Percentiles rank a stretch among this genome's conserved stretches.
Conservation (phyloP, 495 filamentous ascomycete genomes). For the Extremus antarcticus region DNA sequence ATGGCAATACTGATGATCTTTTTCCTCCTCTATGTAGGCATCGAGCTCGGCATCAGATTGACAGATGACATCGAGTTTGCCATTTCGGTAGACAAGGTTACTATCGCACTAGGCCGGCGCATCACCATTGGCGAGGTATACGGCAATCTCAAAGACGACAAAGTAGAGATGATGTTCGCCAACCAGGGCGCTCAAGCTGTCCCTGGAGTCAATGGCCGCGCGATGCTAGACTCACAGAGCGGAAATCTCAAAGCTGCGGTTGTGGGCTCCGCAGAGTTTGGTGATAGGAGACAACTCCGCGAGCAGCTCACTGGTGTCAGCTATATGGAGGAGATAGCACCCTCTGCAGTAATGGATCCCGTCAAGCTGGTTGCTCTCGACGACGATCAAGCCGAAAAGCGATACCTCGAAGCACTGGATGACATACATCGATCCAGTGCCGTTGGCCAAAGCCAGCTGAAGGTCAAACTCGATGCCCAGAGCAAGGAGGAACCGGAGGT, state of each 20-base stretch:
- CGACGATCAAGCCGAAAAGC: slow-evolving; percentile 24
- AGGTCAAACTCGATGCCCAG: neutral
- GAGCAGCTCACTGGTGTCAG: slow-evolving; percentile 20
- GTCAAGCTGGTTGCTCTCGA: slow-evolving; percentile 22
- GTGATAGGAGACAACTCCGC: neutral
- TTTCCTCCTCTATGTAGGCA: neutral
- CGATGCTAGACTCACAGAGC: no score
- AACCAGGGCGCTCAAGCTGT: slow-evolving; percentile 17
- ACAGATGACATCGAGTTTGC: slow-evolving; percentile 34
- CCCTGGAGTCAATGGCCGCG: neutral
- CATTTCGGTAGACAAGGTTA: slow-evolving; percentile 27
- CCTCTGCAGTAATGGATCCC: slow-evolving; percentile 11
- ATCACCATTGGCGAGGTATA: slow-evolving; percentile 31
- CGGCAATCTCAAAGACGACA: slow-evolving; percentile 31
- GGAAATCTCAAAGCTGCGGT: neutral
- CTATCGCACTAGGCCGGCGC: slow-evolving; percentile 25
- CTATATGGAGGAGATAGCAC: slow-evolving; percentile 18
- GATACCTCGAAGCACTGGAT: slow-evolving; percentile 23
- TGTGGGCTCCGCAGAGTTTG: neutral
- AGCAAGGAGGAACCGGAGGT: neutral
- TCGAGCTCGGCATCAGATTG: slow-evolving; percentile 27
- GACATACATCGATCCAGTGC: slow-evolving; percentile 25
- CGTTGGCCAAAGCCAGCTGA: slow-evolving; percentile 18
- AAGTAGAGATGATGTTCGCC: slow-evolving; percentile 32
- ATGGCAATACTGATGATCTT: neutral